Evolutionary conservation across 1,284 basidiomycete species (phyloP).

Genomic region (Macrocystidia cucumis): DNA sequence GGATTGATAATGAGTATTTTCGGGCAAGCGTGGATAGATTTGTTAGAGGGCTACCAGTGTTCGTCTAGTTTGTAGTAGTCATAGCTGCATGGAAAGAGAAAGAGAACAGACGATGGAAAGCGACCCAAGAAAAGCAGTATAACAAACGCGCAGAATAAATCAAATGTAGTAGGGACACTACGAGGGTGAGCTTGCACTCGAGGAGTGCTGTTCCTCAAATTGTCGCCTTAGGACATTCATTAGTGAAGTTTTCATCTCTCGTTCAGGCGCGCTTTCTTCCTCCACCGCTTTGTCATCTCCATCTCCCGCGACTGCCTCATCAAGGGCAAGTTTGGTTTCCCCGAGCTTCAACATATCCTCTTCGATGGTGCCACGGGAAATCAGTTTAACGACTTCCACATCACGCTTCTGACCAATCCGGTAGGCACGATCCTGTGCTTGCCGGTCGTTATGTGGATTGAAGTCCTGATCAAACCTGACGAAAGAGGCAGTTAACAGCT

Average conservation of each 20-base stretch:
- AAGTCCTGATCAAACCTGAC: constrained; percentile 94
- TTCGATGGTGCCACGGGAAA: constrained; percentile 89
- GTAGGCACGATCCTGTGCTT: constrained; percentile 96
- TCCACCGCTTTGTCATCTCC: constrained; percentile 41
- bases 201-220: constrained; percentile 29
- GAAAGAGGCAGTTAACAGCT: constrained; percentile 2
- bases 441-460: constrained; percentile 89
- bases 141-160: no score
- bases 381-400: constrained; percentile 91
- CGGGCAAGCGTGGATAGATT: constrained; percentile 76
- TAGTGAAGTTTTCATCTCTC: constrained; percentile 73
- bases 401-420: constrained; percentile 94
- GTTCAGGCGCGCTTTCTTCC: constrained; percentile 60
- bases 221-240: constrained; percentile 78
- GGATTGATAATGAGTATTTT: constrained; percentile 91
- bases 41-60: constrained; percentile 60
- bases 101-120: no score
- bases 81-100: constrained; percentile 10
- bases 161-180: no score
- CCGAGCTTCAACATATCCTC: constrained; percentile 93
- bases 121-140: no score
- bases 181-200: no score
- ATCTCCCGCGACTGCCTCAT: constrained; percentile 86
- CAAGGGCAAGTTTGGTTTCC: constrained; percentile 83
- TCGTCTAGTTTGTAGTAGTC: constrained; percentile 25